Evolutionary conservation across 371 early-diverging fungal genomes (phyloP), one percentile per base, ranked within the genome.

Genomic region (Rhizomucor miehei): DNA sequence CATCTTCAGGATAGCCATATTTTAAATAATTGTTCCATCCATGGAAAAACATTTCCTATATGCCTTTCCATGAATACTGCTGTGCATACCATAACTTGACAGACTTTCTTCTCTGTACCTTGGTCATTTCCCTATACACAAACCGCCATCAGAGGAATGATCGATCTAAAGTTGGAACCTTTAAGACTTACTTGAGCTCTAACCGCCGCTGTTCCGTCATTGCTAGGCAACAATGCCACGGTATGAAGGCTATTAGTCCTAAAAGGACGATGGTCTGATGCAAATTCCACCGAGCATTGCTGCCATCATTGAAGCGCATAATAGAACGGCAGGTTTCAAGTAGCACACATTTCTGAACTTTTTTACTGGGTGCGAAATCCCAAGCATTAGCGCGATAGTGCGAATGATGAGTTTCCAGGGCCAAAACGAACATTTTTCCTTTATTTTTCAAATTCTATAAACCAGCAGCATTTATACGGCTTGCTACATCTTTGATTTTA

Each of bases 41-140:
- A 67, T 94, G 92, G 65, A 84, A 66, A 65, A 96, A 97, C 89
- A 94, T 91, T 59, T 89, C 87, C 84, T 88, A n/a, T n/a, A n/a
- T n/a, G n/a, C n/a, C n/a, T n/a, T n/a, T n/a, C n/a, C n/a, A n/a
- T n/a, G n/a, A n/a, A n/a, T n/a, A n/a, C n/a, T n/a, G n/a, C 14
- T 34, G 44, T n/a, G 25, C 10, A 8, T 20, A 43, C 13, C 8
- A 16, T 34, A 6, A 37, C 21, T 44, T 5, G 8, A 23, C 47
- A 17, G 29, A 36, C 38, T 57, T 52, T 37, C 14, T 20, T 37
- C 17, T 35, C 13, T 25, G 48, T 13, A 75, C 75, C 52, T 64
- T 65, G 35, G 63, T 66, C n/a, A 54, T 10, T 17, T 66, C 56
- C 51, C 73, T 72, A 56, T 43, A 8, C n/a, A 14, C 23, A 25